Evolutionary conservation across 148 eudicot species (phyloP), one percentile per base, ranked within the genome.

Genomic region (Cornus kousa): DNA sequence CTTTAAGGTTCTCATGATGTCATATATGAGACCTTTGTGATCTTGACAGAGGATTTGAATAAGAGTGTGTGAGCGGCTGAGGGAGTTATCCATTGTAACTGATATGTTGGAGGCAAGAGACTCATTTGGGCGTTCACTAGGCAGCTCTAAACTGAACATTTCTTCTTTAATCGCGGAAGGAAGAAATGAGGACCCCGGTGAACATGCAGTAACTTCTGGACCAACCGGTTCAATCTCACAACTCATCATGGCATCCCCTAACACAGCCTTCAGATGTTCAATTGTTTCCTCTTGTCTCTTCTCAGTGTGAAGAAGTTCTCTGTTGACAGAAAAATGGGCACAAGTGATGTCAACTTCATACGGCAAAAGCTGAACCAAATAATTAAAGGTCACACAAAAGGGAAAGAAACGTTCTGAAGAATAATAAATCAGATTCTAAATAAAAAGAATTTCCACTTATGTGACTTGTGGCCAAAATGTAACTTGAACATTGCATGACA

Each of bases 61-160:
- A 23, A 88, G 86, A 28, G 87, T 88, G 80, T 90, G 93, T 22
- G 88, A 86, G 67, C 91, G 93, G 78, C 93, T 90, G 46, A 90
- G 86, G 73, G 82, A 83, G 82, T 88, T 87, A 77, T 90, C 93
- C 48, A 90, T 70, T 3, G 73, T 50, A 71, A 90, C 31, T n/a
- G 91, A 83, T 8, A 81, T 35, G 74, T 67, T 80, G 62, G 75
- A 69, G 14, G 76, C 40, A 40, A 60, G 62, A 73, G 79, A 68
- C 59, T 75, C 77, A 74, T 68, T 67, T 19, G 33, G 64, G 66
- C 78, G 74, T 79, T 83, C 77, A 4, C 81, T 82, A 1, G 88
- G 80, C 53, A 72, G 68, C 60, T 82, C 89, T 32, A 82, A 83
- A 71, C 79, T 46, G 62, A 82, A 83, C 74, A 81, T 81, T 73